A percentile compares a stretch with the other conserved stretches of the same genome.
Evolutionary conservation across 192 early-diverging fungal genomes (phyloP).

Genomic region (Neocallimastix lanati): DNA sequence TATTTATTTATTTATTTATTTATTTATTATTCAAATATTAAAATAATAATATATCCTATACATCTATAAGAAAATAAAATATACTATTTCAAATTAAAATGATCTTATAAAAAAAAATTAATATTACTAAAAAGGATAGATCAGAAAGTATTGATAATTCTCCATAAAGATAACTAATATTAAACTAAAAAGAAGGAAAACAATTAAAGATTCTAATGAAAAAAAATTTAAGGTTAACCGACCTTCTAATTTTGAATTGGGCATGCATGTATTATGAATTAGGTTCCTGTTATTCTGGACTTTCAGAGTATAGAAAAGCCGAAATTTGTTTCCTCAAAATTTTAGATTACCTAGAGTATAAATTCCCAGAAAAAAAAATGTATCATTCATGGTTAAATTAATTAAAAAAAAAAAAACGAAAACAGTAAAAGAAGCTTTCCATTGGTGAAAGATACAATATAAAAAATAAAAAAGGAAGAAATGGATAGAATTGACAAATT

Average conservation of each 20-base stretch:
- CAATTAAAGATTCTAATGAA: not conserved
- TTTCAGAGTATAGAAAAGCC: not conserved
- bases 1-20: no score
- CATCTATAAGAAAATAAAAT: no score
- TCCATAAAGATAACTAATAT: not conserved
- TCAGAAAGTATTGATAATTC: no score
- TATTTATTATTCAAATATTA: no score
- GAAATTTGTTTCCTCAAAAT: not conserved
- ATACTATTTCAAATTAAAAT: no score
- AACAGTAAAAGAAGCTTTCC: not conserved
- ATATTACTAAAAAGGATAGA: no score
- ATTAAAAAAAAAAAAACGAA: not conserved
- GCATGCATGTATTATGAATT: not conserved
- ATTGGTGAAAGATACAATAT: not conserved
- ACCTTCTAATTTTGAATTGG: not conserved
- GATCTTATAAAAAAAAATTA: no score
- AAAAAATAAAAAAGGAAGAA: not conserved
- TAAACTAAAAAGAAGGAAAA: not conserved
- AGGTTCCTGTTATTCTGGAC: not conserved
- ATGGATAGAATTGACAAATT: not conserved
- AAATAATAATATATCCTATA: no score
- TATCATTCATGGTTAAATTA: not conserved
- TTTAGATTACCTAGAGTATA: not conserved
- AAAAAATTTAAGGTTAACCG: not conserved
- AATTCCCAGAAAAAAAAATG: not conserved